Conservation (phyloP, 345 rosid genomes). For the Citrus trifoliata region DNA sequence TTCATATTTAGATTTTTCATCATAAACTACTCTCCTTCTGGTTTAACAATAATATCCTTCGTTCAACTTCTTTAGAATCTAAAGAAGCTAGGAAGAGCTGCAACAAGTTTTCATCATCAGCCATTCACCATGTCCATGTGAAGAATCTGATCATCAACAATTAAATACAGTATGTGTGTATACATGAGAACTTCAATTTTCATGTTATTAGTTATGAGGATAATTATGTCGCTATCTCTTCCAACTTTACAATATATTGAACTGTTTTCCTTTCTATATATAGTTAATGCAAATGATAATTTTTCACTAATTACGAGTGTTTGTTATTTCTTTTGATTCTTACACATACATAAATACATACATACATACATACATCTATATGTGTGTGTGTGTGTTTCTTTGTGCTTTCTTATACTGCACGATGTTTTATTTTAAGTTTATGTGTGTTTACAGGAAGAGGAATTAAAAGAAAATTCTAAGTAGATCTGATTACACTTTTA, state of each 20-base stretch:
- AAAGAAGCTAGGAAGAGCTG: slow-evolving; percentile 9
- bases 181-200: slow-evolving; percentile 10
- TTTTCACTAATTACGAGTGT: background rate
- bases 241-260: background rate
- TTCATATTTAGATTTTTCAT: slow-evolving; percentile 14
- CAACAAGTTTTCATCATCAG: slow-evolving; percentile 1
- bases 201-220: background rate
- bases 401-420: background rate
- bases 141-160: slow-evolving; percentile 12
- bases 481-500: background rate
- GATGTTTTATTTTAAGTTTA: background rate
- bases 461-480: background rate
- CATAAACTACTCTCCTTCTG: background rate
- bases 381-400: background rate
- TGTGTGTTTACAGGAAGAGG: background rate
- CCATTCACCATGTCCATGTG: background rate
- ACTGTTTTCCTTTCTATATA: background rate
- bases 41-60: slow-evolving; percentile 1
- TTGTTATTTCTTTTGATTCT: background rate
- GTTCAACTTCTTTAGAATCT: background rate
- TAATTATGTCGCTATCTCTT: slow-evolving; percentile 14
- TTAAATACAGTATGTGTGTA: background rate
- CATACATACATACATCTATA: no score
- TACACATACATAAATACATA: background rate
- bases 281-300: background rate